Evolutionary conservation across 495 filamentous ascomycete species (phyloP).

Genomic region (Bombardia bombarda): DNA sequence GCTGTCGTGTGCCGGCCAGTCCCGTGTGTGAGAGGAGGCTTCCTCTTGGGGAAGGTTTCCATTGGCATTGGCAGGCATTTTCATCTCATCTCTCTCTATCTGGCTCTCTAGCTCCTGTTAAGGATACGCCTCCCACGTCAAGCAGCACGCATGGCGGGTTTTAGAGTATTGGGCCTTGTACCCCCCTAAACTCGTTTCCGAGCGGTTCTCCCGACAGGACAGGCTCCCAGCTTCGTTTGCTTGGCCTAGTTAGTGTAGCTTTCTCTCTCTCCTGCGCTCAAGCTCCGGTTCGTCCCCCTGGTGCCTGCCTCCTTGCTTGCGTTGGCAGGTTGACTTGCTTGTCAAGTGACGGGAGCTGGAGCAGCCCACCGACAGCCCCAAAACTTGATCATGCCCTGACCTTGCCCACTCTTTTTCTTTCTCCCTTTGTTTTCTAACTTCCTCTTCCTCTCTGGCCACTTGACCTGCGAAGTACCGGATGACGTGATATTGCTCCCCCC

Average conservation of each 20-base stretch:
- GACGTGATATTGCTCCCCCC: slow-evolving; percentile 19
- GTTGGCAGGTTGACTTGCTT: slow-evolving; percentile 8
- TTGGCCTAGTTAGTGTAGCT: slow-evolving; percentile 12
- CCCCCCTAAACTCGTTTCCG: slow-evolving; percentile 23
- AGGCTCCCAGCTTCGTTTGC: slow-evolving; percentile 13
- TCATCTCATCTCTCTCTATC: slow-evolving; percentile 20
- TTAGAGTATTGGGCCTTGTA: slow-evolving; percentile 15
- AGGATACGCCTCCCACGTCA: slow-evolving; percentile 19
- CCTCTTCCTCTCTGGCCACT: slow-evolving; percentile 14
- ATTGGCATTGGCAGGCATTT: too few relatives aligned
- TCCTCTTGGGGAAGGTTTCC: slow-evolving; percentile 29
- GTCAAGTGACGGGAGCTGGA: slow-evolving; percentile 27
- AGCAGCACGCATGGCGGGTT: slow-evolving; percentile 17
- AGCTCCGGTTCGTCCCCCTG: slow-evolving; percentile 15
- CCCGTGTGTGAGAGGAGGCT: slow-evolving; percentile 23
- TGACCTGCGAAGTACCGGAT: slow-evolving; percentile 14
- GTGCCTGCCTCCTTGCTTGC: slow-evolving; percentile 5
- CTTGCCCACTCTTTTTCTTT: slow-evolving; percentile 2
- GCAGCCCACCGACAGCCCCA: slow-evolving; percentile 9
- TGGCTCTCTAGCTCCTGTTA: slow-evolving; percentile 9
- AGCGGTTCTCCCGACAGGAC: slow-evolving; percentile 19
- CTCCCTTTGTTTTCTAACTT: slow-evolving; percentile 16
- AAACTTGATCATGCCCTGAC: slow-evolving; percentile 11
- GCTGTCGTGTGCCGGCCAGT: slow-evolving; percentile 20
- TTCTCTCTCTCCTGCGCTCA: slow-evolving; percentile 7